Evolutionary conservation across 306 rosid genomes (phyloP), one percentile per base, ranked within the genome.

Genomic region (Quercus dentata): DNA sequence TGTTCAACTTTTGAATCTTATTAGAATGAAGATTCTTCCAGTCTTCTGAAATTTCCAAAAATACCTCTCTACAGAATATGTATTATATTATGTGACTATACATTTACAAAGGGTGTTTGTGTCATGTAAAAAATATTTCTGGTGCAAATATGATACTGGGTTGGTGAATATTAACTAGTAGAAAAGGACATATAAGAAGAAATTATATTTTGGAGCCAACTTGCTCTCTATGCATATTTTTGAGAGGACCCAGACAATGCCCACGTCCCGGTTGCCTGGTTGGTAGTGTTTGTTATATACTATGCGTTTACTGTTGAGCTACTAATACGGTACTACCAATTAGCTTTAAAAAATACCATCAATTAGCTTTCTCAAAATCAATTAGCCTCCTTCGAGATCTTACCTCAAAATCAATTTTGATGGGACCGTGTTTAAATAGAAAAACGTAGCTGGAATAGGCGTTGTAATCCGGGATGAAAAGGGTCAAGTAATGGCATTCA

Each of bases 141-240:
- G 41, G 3, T 65, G 68, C 68, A 41, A 31, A 19, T 65, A 31
- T 25, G 79, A 80, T 38, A n/a, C 5, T 17, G 33, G 73, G 89
- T 89, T 77, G 90, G 89, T 87, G 83, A 20, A 75, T 62, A 76
- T 73, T 86, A 83, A 80, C 78, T 62, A 21, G 28, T 23, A 71
- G 72, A 87, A 78, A 77, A 75, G n/a, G 79, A 73, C 61, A 57
- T 63, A 71, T 51, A 73, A 65, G 81, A 80, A 70, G 78, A 68
- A 75, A 73, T 80, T 83, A 58, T 67, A 19, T 6, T n/a, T 73
- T 80, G 80, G 87, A 79, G 52, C 80, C 85, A 83, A 58, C 74
- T 62, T 83, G 80, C 83, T 79, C 83, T 79, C 83, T 69, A 11
- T 80, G 83, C 74, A 76, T 72, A 83, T 79, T 70, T 70, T 79